Base-by-base conservation (phyloP, 2,329 filamentous ascomycete species). In the Hypoxylon sp. region DNA sequence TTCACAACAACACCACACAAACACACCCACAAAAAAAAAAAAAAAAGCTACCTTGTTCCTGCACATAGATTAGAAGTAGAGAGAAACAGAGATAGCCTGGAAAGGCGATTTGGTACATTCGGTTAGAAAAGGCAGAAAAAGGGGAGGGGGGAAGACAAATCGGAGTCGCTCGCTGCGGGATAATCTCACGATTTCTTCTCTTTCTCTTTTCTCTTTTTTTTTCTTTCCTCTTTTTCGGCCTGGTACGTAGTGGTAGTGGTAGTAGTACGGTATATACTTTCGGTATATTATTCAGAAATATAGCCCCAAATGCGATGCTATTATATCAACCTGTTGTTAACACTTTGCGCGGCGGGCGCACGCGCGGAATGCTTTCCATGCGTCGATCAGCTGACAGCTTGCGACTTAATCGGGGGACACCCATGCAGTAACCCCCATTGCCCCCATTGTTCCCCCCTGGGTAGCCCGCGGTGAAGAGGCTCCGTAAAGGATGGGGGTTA, bases 61-160 rank as follows among this genome's bases (percentile, higher is more conserved):
- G 64, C 73, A 75, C 66, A 75, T 75, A 75, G 72, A 74, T 70
- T 72, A 72, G 67, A 72, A 67, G 66, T 69, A 69, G 57, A 69
- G 58, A 50, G 35, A 25, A 40, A 46, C 35, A 56, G 42, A 44
- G 11, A 59, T 27, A 53, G 51, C 54, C 40, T 44, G 57, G 46
- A 65, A 61, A 54, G 54, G 61, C 57, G 35, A 44, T 44, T 67
- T 46, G 66, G 61, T 69, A 63, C 53, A 69, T 31, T 69, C 69
- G 69, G 69, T 68, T 71, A 71, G 69, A 69, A 49, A 62, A 64
- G 69, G 66, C 66, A 69, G 46, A 68, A 63, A 46, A 57, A 44
- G 40, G 58, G 40, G 31, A 30, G 25, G 51, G 51, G 53, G 49
- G 13, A 49, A 49, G 50, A 61, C 64, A 59, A 72, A 68, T 67